Evolutionary conservation across 306 rosid species (phyloP).

Genomic region (Cicer pinnatifidum): DNA sequence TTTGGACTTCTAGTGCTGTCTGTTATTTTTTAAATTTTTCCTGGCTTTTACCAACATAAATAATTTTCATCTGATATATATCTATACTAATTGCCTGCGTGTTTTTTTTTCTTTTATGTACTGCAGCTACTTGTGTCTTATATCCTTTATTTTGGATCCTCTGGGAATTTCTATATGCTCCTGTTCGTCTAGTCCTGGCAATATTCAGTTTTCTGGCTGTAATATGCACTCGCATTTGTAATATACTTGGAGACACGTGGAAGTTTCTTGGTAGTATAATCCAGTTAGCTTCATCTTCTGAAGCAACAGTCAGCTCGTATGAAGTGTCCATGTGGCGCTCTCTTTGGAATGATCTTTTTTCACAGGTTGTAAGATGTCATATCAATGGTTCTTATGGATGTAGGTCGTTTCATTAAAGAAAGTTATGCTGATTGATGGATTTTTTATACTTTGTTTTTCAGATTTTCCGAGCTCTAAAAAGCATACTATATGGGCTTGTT

Average conservation of each 20-base stretch:
- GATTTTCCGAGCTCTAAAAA: constrained; percentile 89
- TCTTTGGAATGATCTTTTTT: constrained; percentile 94
- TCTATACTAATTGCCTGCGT: constrained; percentile 34
- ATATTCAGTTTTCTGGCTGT: constrained; percentile 56
- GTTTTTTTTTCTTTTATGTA: constrained; percentile 36
- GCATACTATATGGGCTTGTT: constrained; percentile 81
- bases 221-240: constrained; percentile 44
- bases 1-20: constrained; percentile 32
- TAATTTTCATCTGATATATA: constrained; percentile 31
- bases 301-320: constrained; percentile 59
- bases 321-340: constrained; percentile 88
- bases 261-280: constrained; percentile 59
- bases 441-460: constrained; percentile 47
- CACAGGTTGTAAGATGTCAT: constrained; percentile 62
- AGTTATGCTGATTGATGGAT: constrained; percentile 39
- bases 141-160: constrained; percentile 72
- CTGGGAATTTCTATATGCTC: constrained; percentile 75
- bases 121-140: constrained; percentile 67
- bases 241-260: constrained; percentile 58
- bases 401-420: constrained; percentile 18
- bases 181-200: constrained; percentile 60
- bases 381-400: constrained; percentile 21
- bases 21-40: constrained; percentile 18
- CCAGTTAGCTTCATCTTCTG: constrained; percentile 74
- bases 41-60: constrained; percentile 25